These are phyloP conservation scores for Cicer pinnatifidum DNA, from an alignment of 306 rosid species.

Conservation along the genomic window DNA sequence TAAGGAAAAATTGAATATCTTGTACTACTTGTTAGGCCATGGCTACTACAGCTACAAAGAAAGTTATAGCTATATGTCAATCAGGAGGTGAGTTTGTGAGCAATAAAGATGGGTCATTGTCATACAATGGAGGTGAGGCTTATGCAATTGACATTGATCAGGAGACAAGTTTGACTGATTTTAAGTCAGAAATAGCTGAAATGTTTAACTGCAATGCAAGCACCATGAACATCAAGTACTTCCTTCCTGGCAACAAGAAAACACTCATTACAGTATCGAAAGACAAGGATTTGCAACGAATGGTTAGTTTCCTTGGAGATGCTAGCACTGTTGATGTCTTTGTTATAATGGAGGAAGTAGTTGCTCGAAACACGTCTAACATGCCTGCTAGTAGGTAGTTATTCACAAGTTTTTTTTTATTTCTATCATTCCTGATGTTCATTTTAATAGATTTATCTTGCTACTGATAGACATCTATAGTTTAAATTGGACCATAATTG, in stretches of 20 bases:
- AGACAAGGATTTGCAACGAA: constrained; percentile 94
- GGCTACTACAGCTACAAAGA: constrained; percentile 64
- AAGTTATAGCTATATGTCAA: constrained; percentile 90
- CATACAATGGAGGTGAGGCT: constrained; percentile 87
- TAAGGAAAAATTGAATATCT: neutral
- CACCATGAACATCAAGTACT: constrained; percentile 77
- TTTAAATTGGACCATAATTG: constrained; percentile 34
- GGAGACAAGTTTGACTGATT: constrained; percentile 64
- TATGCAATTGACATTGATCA: constrained; percentile 85
- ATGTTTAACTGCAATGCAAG: constrained; percentile 65
- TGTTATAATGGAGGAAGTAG: constrained; percentile 71
- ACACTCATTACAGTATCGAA: constrained; percentile 87
- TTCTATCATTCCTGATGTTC: constrained; percentile 27
- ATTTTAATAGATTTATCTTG: constrained; percentile 6
- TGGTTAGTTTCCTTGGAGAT: constrained; percentile 83
- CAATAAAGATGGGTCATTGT: constrained; percentile 73
- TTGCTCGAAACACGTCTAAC: constrained; percentile 67
- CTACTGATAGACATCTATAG: constrained; percentile 7
- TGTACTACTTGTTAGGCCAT: constrained; percentile 53
- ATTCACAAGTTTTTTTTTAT: constrained; percentile 36
- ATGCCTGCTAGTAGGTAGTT: constrained; percentile 92
- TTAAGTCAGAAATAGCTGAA: constrained; percentile 83
- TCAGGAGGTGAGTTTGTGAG: constrained; percentile 87
- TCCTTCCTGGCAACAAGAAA: constrained; percentile 90
- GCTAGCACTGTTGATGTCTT: constrained; percentile 72